Percentiles rank a stretch among this genome's conserved stretches.
Conservation (phyloP, 2,329 filamentous ascomycete genomes). For the Leptographium radiaticola region DNA sequence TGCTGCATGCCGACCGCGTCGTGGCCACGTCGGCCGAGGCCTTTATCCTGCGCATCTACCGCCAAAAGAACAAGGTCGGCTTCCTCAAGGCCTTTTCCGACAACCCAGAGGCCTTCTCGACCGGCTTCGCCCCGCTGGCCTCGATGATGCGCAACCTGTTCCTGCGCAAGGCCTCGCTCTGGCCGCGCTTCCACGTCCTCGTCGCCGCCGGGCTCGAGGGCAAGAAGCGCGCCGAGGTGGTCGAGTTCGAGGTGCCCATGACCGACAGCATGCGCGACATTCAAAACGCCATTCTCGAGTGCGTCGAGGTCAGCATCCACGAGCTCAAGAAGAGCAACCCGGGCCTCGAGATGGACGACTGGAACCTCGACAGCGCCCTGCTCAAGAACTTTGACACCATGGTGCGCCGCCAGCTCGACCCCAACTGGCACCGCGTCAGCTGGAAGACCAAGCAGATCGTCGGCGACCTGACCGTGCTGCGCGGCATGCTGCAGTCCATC, state of each 20-base stretch:
- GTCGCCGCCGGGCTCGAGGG: slow-evolving; percentile 85
- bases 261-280: slow-evolving; percentile 87
- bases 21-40: slow-evolving; percentile 82
- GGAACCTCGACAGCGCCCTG: slow-evolving; percentile 86
- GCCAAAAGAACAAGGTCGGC: slow-evolving; percentile 85
- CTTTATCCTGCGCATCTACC: slow-evolving; percentile 86
- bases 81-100: slow-evolving; percentile 97
- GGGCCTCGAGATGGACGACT: slow-evolving; percentile 89
- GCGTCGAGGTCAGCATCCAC: slow-evolving; percentile 85
- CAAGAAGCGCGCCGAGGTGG: slow-evolving; percentile 86
- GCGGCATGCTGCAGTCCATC: slow-evolving; percentile 68
- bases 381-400: slow-evolving; percentile 87
- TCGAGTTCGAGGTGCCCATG: slow-evolving; percentile 94
- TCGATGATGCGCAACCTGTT: slow-evolving; percentile 91
- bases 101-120: slow-evolving; percentile 78
- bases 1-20: slow-evolving; percentile 80
- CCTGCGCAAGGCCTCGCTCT: slow-evolving; percentile 74
- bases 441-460: slow-evolving; percentile 94
- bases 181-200: slow-evolving; percentile 85
- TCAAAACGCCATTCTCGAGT: slow-evolving; percentile 88
- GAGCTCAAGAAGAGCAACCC: slow-evolving; percentile 87
- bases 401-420: slow-evolving; percentile 79
- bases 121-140: slow-evolving; percentile 74
- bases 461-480: slow-evolving; percentile 70
- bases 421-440: slow-evolving; percentile 93